phyloP scores from a whole-genome alignment of 1,284 basidiomycete genomes.

The Tremellales sp. region DNA sequence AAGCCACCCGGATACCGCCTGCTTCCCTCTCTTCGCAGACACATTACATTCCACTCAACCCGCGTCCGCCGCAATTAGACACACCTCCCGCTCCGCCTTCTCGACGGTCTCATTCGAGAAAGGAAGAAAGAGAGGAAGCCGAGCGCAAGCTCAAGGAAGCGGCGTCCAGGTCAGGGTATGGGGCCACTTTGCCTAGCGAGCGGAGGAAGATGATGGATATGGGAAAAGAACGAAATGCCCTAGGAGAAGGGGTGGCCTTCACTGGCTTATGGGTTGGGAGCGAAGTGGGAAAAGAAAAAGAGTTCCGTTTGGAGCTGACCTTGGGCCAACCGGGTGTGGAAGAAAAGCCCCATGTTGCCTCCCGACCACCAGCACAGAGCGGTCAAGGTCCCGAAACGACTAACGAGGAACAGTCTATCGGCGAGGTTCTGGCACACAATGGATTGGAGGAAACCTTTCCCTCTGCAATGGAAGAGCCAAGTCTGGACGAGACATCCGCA shows the following conservation, averaged over 20 bases:
- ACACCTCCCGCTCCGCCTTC: background rate
- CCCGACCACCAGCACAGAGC: background rate
- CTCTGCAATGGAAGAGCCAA: no score
- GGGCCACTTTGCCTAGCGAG: constrained; percentile 27
- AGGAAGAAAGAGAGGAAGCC: constrained; percentile 12
- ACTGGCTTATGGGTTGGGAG: constrained; percentile 38
- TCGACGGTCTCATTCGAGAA: background rate
- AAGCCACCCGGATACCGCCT: constrained; percentile 5
- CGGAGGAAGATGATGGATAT: constrained; percentile 12
- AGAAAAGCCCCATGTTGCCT: no score
- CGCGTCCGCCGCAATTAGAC: background rate
- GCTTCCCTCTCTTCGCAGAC: constrained; percentile 29
- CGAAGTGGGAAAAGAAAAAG: constrained; percentile 24
- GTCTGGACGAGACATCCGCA: background rate
- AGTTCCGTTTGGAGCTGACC: constrained; percentile 35
- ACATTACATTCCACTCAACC: constrained; percentile 19
- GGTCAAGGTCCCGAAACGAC: background rate
- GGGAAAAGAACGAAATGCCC: constrained; percentile 19
- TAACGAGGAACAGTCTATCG: background rate
- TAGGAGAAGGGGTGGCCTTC: constrained; percentile 34
- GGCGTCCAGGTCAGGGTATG: constrained; percentile 34
- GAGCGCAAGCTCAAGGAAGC: constrained; percentile 20
- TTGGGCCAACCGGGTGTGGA: constrained; percentile 17
- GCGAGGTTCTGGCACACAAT: constrained; percentile 3
- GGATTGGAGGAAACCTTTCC: no score